phyloP scores from a whole-genome alignment of 208 protist genomes.

The Wallacemonas sp. region DNA sequence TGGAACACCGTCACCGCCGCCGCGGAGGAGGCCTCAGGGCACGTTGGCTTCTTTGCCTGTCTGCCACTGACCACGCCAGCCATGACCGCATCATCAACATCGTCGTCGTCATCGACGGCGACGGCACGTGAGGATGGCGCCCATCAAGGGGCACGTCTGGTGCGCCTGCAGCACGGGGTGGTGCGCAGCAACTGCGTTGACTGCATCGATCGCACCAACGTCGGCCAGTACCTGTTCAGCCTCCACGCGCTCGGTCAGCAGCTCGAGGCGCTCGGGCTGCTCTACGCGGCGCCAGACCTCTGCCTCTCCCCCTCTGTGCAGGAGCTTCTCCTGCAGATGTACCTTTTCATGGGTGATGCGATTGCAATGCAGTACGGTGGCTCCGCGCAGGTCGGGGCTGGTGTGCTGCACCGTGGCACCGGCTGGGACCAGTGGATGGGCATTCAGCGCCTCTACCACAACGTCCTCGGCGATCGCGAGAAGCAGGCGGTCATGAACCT shows the following conservation, averaged over 20 bases:
- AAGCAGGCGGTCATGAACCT: constrained; percentile 84
- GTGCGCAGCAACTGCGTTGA: constrained; percentile 98
- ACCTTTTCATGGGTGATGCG: constrained; percentile 76
- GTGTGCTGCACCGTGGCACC: constrained; percentile 77
- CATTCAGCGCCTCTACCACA: constrained; percentile 87
- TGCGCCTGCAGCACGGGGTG: constrained; percentile 82
- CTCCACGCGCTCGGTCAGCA: constrained; percentile 74
- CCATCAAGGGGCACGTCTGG: not conserved
- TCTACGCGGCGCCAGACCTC: constrained; percentile 29
- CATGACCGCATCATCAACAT: no score
- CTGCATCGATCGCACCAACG: constrained; percentile 98
- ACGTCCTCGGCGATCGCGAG: constrained; percentile 75
- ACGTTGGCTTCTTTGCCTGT: constrained; percentile 57
- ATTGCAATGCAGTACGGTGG: constrained; percentile 91
- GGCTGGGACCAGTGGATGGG: constrained; percentile 89
- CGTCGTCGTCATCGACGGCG: no score
- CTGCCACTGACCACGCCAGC: not conserved
- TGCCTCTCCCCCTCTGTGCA: constrained; percentile 39
- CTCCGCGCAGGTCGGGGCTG: constrained; percentile 81
- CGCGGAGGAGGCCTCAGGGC: constrained; percentile 44
- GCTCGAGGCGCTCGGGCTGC: constrained; percentile 47
- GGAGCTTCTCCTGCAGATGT: constrained; percentile 80
- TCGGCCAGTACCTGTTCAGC: constrained; percentile 94
- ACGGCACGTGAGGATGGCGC: no score
- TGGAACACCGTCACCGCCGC: constrained; percentile 73